Evolutionary conservation across 495 filamentous ascomycete genomes (phyloP).

Genomic region (Lineolata rhizophorae): DNA sequence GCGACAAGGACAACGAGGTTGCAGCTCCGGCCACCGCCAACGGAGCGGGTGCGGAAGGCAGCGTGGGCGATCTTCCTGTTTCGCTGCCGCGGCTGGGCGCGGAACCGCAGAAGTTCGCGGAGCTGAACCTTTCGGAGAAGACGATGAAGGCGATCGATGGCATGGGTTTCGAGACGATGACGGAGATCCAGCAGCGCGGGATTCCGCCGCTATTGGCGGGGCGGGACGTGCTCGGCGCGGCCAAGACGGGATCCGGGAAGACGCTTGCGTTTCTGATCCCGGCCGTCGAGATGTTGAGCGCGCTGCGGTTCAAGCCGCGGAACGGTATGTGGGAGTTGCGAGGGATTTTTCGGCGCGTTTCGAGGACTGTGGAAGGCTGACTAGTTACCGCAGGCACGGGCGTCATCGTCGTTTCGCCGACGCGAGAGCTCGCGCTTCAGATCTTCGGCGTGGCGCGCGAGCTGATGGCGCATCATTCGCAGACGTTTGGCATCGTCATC

Average conservation of each 20-base stretch:
- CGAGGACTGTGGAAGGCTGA: too few relatives aligned
- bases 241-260: constrained; percentile 94
- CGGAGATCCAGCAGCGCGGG: constrained; percentile 74
- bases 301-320: constrained; percentile 68
- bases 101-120: constrained; percentile 42
- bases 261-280: constrained; percentile 90
- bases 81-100: constrained; percentile 31
- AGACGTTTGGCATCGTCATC: constrained; percentile 91
- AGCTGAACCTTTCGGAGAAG: constrained; percentile 67
- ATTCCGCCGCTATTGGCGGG: constrained; percentile 80
- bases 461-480: constrained; percentile 66
- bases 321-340: constrained; percentile 23
- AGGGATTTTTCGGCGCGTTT: too few relatives aligned
- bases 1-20: constrained; percentile 1
- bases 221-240: constrained; percentile 83
- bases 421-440: constrained; percentile 79
- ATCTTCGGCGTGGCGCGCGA: constrained; percentile 92
- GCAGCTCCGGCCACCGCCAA: too few relatives aligned
- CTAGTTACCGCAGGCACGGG: constrained; percentile 41
- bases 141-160: constrained; percentile 73
- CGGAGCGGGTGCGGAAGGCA: too few relatives aligned
- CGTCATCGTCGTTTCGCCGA: constrained; percentile 68
- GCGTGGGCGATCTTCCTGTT: too few relatives aligned
- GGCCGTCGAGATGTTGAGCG: constrained; percentile 80
- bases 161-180: constrained; percentile 91